Conservation (phyloP, 2,329 filamentous ascomycete species). For the Apiospora malaysiana region DNA sequence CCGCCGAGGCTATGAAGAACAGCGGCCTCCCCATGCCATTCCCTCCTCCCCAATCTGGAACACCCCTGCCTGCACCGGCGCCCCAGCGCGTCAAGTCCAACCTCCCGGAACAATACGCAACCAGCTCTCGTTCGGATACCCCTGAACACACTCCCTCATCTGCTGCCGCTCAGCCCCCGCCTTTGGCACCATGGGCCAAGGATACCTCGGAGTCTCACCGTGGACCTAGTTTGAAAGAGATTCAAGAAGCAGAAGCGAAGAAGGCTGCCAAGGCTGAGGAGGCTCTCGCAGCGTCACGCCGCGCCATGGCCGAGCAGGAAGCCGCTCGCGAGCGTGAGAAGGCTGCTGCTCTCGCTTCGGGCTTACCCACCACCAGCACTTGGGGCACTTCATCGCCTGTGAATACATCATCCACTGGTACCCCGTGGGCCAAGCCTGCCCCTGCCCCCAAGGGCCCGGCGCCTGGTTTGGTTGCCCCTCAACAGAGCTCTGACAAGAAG, state of each 20-base stretch:
- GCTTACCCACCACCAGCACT: conserved; percentile 85
- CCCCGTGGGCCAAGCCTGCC: conserved; percentile 72
- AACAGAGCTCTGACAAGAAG: conserved; percentile 58
- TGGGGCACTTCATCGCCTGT: conserved; percentile 84
- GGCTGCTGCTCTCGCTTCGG: conserved; percentile 68
- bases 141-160: conserved; percentile 59
- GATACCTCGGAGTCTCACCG: conserved; percentile 76
- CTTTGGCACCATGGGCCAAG: conserved; percentile 94
- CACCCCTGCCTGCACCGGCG: conserved; percentile 85
- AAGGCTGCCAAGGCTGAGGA: conserved; percentile 92
- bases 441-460: conserved; percentile 48
- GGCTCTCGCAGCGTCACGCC: conserved; percentile 76
- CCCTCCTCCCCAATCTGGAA: conserved; percentile 73
- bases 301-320: conserved; percentile 82
- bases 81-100: conserved; percentile 86
- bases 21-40: conserved; percentile 79
- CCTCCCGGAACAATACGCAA: conserved; percentile 73
- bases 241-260: conserved; percentile 92
- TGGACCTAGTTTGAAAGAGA: conserved; percentile 92
- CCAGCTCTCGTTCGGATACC: conserved; percentile 76
- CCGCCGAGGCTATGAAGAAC: conserved; percentile 57
- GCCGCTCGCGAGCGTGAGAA: conserved; percentile 66
- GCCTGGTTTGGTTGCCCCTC: conserved; percentile 38
- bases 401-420: conserved; percentile 56
- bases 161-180: conserved; percentile 60